Conservation (phyloP, 1,284 basidiomycete species). For the Porphyrellus sp. region DNA sequence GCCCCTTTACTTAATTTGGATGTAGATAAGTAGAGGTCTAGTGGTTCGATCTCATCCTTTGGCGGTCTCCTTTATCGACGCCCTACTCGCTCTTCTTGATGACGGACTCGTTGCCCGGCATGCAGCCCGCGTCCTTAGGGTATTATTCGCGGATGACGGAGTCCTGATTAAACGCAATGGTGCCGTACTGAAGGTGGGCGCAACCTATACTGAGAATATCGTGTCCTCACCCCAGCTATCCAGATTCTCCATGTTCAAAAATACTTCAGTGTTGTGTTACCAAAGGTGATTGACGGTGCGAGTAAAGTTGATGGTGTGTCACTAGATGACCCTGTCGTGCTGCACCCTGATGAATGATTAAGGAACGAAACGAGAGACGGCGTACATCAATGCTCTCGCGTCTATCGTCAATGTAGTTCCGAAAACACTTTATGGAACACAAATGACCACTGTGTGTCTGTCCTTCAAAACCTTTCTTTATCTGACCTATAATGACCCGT, state of each 20-base stretch:
- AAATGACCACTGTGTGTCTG: slow-evolving; percentile 62
- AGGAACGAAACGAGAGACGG: slow-evolving; percentile 49
- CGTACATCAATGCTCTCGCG: slow-evolving; percentile 83
- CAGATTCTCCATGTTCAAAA: slow-evolving; percentile 86
- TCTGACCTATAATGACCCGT: slow-evolving; percentile 9
- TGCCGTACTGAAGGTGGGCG: slow-evolving; percentile 67
- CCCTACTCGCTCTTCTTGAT: slow-evolving; percentile 66
- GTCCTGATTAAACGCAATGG: slow-evolving; percentile 76
- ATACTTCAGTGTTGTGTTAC: slow-evolving; percentile 73
- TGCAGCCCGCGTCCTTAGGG: slow-evolving; percentile 72
- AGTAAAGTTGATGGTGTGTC: slow-evolving; percentile 44
- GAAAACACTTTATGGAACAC: slow-evolving; percentile 63
- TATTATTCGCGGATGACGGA: slow-evolving; percentile 56
- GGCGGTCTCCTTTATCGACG: slow-evolving; percentile 56
- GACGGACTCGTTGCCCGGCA: slow-evolving; percentile 60
- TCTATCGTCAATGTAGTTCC: slow-evolving; percentile 82
- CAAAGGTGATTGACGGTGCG: slow-evolving; percentile 68
- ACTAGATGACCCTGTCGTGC: not conserved
- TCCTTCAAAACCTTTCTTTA: not conserved
- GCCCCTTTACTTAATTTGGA: slow-evolving; percentile 15
- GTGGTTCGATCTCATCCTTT: slow-evolving; percentile 67
- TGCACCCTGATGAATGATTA: slow-evolving; percentile 29
- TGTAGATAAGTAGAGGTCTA: slow-evolving; percentile 75
- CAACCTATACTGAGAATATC: not conserved
- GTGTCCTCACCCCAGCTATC: slow-evolving; percentile 2